Evolutionary conservation across 768 basidiomycete genomes (phyloP), one percentile per base, ranked within the genome.

Genomic region (Lentinus tigrinus): DNA sequence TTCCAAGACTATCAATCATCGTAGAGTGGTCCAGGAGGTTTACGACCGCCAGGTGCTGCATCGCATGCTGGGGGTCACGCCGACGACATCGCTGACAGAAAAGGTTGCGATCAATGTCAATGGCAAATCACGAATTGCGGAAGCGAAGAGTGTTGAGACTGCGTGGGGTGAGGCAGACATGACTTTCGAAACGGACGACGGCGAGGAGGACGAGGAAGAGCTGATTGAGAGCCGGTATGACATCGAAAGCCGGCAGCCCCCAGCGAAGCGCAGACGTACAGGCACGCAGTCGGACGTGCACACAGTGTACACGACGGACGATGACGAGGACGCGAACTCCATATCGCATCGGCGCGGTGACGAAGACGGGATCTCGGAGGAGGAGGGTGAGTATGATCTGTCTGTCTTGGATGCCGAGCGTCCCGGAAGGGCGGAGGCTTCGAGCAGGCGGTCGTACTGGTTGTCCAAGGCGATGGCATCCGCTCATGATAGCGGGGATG

Each of bases 1-100:
- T 26, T 21, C 44, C 3, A 65, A 93, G 89, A 90, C 86, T 1
- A 81, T 91, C 52, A 88, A 88, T 56, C 88, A 90, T 63, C 83
- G 92, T 27, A 77, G 75, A 47, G 75, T 89, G 2, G 81, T 91
- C 2, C 78, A 83, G 66, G 88, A 91, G 58, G 75, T 93, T 14
- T 88, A 89, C 66, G 73, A 87, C 62, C 77, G 77, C 52, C 71
- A 79, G 52, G 69, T 74, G 1, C 69, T 93, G 52, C 91, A 93
- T 60, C 73, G 77, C 23, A 73, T 85, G 51, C 72, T 90, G 13
- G 83, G 81, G 4, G 71, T 85, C 26, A 50, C 64, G 16, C 67
- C 69, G 9, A 53, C 48, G 19, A 43, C 65, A 2, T 34, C 54
- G 17, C 49, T 64, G 23, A 38, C 52, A 23, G 28, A 34, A n/a